Base-by-base conservation (phyloP, 2,329 filamentous ascomycete species). In the Botrytis galanthina region DNA sequence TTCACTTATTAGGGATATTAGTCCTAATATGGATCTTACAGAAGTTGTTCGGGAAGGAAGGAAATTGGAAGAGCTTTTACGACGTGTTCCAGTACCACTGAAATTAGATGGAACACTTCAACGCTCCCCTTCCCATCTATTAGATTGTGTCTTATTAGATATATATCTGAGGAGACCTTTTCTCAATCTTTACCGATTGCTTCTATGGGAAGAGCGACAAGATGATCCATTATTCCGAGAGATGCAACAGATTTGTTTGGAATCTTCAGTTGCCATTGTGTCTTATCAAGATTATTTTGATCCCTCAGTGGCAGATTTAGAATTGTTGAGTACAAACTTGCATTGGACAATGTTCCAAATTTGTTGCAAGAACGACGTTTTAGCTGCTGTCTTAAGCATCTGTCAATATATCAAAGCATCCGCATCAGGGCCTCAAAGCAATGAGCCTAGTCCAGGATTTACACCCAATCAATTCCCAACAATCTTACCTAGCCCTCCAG, bases 311-410 rank as follows among this genome's bases (percentile, higher is more conserved):
- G 32, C 48, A 35, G 67, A 71, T 29, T 42, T 69, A 37, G 66
- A 69, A 57, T 29, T 69, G 54, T 37, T 64, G 39, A 70, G 72
- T 51, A 72, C n/a, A 42, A 61, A 59, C 42, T 46, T 51, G 26
- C 72, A 71, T 54, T 74, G 74, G 73, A 70, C 74, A 29, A 44
- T 76, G 42, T 76, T 76, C 44, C 74, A 76, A 46, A 69, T 77
- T 35, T 62, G 74, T n/a, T 77, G 72, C 67, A 76, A 75, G 37
- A 75, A 63, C 35, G 75, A 76, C 48, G 75, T 75, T 46, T 66
- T 77, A 39, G 73, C 73, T 62, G 73, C 75, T 51, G 72, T 74
- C 8, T 67, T 76, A 10, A 71, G 67, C 12, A 46, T 77, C 10
- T 76, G 72, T 62, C 70, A 67, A 44, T 67, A 72, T 35, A 54